Evolutionary conservation across 441 rosid genomes (phyloP), one percentile per base, ranked within the genome.

Genomic region (Populus tomentosa): DNA sequence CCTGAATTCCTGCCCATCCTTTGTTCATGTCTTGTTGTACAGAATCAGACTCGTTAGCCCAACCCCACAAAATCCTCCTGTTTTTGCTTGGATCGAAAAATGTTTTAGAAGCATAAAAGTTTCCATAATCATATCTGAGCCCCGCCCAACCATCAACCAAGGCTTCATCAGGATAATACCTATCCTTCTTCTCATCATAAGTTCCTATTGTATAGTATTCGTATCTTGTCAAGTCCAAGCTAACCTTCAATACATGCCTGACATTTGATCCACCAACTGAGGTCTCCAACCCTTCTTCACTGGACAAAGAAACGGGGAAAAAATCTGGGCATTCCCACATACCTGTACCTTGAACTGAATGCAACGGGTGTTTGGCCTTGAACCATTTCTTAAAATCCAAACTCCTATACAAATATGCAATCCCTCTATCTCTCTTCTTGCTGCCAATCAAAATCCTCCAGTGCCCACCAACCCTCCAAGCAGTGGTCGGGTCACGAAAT

Each of bases 1-100:
- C 94, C 91, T 90, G 94, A 78, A 95, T 70, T 33, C 97, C 97
- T 2, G 99, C 92, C 99, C 99, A 95, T 7, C 97, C 97, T 78
- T 95, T 95, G 0, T 4, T 0, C 0, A 64, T 75, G 67, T 94
- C 93, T 68, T 84, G 86, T 0, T 30, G 1, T 11, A 10, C 23
- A 0, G 89, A 5, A 76, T 95, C 98, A 0, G 99, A 94, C 46
- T 95, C 99, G 68, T 94, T 94, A n/a, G 89, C 88, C 99, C 99
- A 95, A 78, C 97, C 97, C 94, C 92, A 92, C 30, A 93, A 71
- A 46, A 94, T 69, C 80, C 99, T 86, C 73, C 98, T 80, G 5
- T 85, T 78, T 78, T 83, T 91, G 7, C 33, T 74, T n/a, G 85
- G 76, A 70, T 95, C 98, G 59, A 84, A 94, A 79, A 95, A 95